Conservation (phyloP, 169 alveolate species). For the Eimeria sp. region DNA sequence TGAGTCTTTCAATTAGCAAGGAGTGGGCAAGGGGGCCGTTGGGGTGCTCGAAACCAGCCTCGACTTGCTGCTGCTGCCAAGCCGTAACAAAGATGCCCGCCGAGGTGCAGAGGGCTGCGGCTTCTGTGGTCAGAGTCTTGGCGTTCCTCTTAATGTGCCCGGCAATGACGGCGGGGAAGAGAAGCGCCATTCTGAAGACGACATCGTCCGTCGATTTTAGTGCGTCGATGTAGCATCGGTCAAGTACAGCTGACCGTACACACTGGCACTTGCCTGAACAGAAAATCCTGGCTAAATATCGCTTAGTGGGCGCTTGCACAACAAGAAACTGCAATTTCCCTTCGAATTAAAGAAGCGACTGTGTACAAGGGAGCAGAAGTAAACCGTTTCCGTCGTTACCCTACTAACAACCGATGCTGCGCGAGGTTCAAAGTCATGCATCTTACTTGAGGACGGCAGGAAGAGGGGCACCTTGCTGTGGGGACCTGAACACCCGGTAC, state of each 20-base stretch:
- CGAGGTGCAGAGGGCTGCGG: conserved; percentile 80
- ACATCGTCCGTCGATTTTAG: conserved; percentile 72
- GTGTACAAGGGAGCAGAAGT: background rate
- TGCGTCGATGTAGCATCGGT: conserved; percentile 73
- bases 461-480: conserved; percentile 46
- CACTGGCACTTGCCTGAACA: conserved; percentile 61
- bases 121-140: conserved; percentile 37
- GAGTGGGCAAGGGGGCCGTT: conserved; percentile 63
- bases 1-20: conserved; percentile 40
- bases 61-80: conserved; percentile 83
- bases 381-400: background rate
- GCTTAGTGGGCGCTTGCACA: background rate
- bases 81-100: conserved; percentile 71
- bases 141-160: background rate
- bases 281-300: background rate
- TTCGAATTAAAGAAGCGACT: background rate
- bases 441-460: conserved; percentile 57
- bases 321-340: background rate
- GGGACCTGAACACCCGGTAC: conserved; percentile 32
- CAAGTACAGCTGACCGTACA: conserved; percentile 44
- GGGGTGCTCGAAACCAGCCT: conserved; percentile 73
- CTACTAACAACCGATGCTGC: background rate
- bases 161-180: conserved; percentile 58
- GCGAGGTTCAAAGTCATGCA: background rate
- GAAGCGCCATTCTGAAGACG: conserved; percentile 71